Evolutionary conservation across 306 rosid species (phyloP).

Genomic region (Begonia masoniana): DNA sequence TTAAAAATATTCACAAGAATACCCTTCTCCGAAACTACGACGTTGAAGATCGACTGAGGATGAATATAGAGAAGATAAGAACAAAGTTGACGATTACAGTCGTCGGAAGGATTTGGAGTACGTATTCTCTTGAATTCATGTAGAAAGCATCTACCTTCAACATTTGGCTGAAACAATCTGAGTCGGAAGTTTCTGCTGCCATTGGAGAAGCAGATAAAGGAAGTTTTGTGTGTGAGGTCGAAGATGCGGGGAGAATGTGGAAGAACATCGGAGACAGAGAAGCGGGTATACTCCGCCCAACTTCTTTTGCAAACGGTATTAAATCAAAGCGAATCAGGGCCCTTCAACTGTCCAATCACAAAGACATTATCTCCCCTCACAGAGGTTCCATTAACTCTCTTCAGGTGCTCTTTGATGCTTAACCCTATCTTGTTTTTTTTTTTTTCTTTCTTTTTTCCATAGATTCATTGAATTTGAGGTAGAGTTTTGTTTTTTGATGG

Average conservation of each 20-base stretch:
- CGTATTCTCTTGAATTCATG: too few relatives aligned
- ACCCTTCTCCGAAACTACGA: too few relatives aligned
- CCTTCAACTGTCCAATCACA: constrained; percentile 56
- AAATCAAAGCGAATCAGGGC: constrained; percentile 44
- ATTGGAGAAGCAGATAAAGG: not conserved
- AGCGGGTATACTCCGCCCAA: constrained; percentile 50
- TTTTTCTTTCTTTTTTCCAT: too few relatives aligned
- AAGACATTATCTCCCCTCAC: constrained; percentile 66
- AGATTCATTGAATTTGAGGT: not conserved
- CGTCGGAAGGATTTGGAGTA: too few relatives aligned
- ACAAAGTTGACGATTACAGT: too few relatives aligned
- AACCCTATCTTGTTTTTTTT: not conserved
- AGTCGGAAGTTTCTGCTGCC: not conserved
- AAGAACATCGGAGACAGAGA: constrained; percentile 86
- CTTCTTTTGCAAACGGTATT: constrained; percentile 47
- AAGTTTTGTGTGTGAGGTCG: constrained; percentile 12
- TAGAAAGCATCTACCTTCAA: not conserved
- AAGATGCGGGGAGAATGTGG: constrained; percentile 94
- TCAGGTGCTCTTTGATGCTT: constrained; percentile 29
- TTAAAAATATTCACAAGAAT: too few relatives aligned
- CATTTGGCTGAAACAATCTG: not conserved
- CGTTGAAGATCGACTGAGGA: too few relatives aligned
- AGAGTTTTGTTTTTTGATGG: not conserved
- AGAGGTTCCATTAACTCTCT: constrained; percentile 75
- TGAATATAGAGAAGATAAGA: too few relatives aligned